These are phyloP conservation scores for Oxyria digyna DNA, from an alignment of 148 eudicot species.

Conservation along the genomic window DNA sequence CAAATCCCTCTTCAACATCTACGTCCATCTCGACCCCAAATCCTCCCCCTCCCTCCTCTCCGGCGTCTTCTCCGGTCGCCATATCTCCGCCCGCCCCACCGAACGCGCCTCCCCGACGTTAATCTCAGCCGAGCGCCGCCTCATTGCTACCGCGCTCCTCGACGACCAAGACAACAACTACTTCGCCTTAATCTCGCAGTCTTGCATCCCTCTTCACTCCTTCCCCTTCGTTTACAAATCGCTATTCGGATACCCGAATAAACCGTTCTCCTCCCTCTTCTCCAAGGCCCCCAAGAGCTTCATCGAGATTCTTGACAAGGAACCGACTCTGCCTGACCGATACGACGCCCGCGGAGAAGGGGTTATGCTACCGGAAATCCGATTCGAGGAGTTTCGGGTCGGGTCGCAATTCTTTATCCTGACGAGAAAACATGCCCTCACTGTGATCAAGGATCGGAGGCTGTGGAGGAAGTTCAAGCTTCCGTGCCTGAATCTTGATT, in stretches of 20 bases:
- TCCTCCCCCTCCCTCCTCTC: conserved; percentile 13
- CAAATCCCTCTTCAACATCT: conserved; percentile 30
- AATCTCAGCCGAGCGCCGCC: conserved; percentile 52
- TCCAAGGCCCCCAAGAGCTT: conserved; percentile 18
- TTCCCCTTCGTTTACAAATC: conserved; percentile 25
- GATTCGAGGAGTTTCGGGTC: conserved; percentile 29
- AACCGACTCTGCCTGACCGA: conserved; percentile 28
- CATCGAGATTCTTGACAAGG: conserved; percentile 33
- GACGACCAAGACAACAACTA: conserved; percentile 35
- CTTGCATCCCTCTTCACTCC: conserved; percentile 51
- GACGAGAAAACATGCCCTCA: conserved; percentile 26
- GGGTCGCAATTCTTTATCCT: conserved; percentile 52
- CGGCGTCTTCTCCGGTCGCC: conserved; percentile 29
- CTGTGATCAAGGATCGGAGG: conserved; percentile 29
- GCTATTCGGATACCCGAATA: conserved; percentile 9
- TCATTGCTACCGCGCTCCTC: conserved; percentile 40
- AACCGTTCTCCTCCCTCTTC: background rate
- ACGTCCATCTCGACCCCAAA: conserved; percentile 49
- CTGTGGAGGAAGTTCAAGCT: conserved; percentile 45
- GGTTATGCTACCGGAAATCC: conserved; percentile 40
- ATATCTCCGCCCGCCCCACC: conserved; percentile 25
- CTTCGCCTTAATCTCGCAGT: conserved; percentile 43
- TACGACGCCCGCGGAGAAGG: conserved; percentile 40
- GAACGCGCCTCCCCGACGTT: conserved; percentile 43
- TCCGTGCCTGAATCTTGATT: conserved; percentile 33